A percentile compares a stretch with the other conserved stretches of the same genome.
These are phyloP conservation scores for Calonectria henricotiae DNA, from an alignment of 2,329 filamentous ascomycete genomes.

Conservation along the genomic window DNA sequence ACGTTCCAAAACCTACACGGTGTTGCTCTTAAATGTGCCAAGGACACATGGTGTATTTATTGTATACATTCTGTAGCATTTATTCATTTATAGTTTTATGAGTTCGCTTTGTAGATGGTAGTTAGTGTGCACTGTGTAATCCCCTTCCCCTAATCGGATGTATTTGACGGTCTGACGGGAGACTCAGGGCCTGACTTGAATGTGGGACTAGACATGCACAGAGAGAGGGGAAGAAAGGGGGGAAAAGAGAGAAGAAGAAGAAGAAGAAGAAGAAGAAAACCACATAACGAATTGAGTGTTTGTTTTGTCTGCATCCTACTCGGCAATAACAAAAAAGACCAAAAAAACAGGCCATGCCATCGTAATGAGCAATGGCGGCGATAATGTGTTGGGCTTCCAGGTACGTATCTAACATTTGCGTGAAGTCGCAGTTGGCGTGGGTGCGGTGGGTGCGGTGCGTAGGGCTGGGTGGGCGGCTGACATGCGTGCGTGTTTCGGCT, in stretches of 20 bases:
- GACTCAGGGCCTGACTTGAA: slow-evolving; percentile 6
- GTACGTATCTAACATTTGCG: slow-evolving; percentile 7
- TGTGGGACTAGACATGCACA: background rate
- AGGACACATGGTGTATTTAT: too few relatives aligned
- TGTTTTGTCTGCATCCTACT: too few relatives aligned
- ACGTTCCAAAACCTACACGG: too few relatives aligned
- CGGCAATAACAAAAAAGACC: too few relatives aligned
- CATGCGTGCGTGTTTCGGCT: slow-evolving; percentile 34
- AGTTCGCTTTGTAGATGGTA: background rate
- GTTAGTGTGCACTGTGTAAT: background rate
- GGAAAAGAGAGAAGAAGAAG: background rate
- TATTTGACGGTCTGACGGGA: slow-evolving; percentile 9
- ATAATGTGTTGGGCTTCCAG: background rate
- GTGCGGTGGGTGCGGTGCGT: slow-evolving; percentile 18
- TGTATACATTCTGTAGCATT: too few relatives aligned
- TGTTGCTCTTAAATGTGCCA: too few relatives aligned
- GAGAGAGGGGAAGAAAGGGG: background rate
- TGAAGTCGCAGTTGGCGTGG: background rate
- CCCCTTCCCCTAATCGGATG: background rate
- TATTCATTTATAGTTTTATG: too few relatives aligned
- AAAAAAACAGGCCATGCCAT: background rate
- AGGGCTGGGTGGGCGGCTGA: slow-evolving; percentile 36
- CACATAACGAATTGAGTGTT: background rate
- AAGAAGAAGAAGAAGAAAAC: background rate
- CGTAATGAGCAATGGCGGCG: slow-evolving; percentile 6